phyloP scores from a whole-genome alignment of 1,284 basidiomycete species.

The Pholiota adiposa region DNA sequence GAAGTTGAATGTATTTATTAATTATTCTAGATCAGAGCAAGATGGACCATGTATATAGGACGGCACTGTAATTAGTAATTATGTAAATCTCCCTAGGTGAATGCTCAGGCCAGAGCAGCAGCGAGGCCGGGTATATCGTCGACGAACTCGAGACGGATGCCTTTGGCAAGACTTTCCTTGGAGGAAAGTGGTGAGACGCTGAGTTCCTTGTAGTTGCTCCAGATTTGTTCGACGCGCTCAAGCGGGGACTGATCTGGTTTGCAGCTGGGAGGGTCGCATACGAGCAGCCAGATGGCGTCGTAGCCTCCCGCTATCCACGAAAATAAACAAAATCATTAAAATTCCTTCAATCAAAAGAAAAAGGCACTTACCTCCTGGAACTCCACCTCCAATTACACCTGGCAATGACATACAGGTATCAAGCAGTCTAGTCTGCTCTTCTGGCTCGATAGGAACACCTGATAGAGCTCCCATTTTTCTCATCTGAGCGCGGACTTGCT shows the following conservation, averaged over 20 bases:
- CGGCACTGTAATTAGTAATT: conserved; percentile 23
- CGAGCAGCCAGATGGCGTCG: conserved; percentile 94
- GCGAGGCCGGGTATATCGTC: conserved; percentile 66
- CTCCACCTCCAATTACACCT: conserved; percentile 93
- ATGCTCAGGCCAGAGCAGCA: conserved; percentile 38
- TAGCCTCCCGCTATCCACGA: conserved; percentile 85
- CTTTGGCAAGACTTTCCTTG: conserved; percentile 75
- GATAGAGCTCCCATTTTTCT: conserved; percentile 84
- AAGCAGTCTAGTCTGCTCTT: conserved; percentile 87
- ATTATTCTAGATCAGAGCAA: conserved; percentile 23
- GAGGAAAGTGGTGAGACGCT: conserved; percentile 82
- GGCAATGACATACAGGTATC: conserved; percentile 77
- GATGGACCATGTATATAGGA: conserved; percentile 25
- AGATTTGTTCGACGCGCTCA: conserved; percentile 70
- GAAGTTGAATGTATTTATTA: conserved; percentile 16
- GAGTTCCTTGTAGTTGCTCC: conserved; percentile 75
- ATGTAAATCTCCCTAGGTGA: conserved; percentile 8
- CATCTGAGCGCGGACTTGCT: conserved; percentile 85
- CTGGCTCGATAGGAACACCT: conserved; percentile 90
- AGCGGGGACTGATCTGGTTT: conserved; percentile 47
- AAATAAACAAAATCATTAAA: not conserved
- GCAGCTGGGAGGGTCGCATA: conserved; percentile 64
- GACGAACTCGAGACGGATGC: conserved; percentile 67
- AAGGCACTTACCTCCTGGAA: conserved; percentile 81
- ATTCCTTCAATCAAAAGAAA: too few species aligned